Percentiles rank a stretch among this genome's conserved stretches.
Evolutionary conservation across 1,284 basidiomycete genomes (phyloP).

Genomic region (Fereydounia khargensis): DNA sequence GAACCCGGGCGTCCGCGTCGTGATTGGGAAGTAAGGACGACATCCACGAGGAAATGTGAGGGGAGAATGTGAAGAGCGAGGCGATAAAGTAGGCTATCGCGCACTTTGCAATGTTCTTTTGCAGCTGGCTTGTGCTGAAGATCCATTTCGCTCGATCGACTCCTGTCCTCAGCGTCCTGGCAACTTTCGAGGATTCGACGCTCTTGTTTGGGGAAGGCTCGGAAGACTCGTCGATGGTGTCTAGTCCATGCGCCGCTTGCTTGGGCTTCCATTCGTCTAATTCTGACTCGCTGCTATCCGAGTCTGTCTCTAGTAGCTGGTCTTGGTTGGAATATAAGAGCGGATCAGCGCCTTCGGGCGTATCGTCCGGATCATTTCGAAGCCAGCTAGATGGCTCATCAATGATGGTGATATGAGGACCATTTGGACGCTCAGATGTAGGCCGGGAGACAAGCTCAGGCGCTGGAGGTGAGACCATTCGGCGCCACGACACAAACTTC

Average conservation of each 20-base stretch:
- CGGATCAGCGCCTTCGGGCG: conserved; percentile 42
- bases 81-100: conserved; percentile 83
- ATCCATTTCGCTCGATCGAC: no score
- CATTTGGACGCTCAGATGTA: no score
- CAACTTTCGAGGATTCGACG: no score
- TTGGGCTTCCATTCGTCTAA: no score
- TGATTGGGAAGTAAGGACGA: conserved; percentile 43
- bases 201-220: no score
- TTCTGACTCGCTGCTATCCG: conserved; percentile 4
- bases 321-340: conserved; percentile 33
- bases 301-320: conserved; percentile 27
- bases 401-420: conserved; percentile 8
- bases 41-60: conserved; percentile 58
- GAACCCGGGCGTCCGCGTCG: conserved; percentile 38
- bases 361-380: conserved; percentile 28
- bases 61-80: conserved; percentile 87
- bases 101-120: conserved; percentile 82
- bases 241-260: no score
- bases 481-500: no score
- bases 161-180: no score
- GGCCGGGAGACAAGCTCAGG: no score
- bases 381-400: conserved; percentile 39
- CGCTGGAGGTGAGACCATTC: no score
- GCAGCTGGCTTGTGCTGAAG: conserved; percentile 62
- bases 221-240: no score